A percentile compares a stretch with the other conserved stretches of the same genome.
These are phyloP conservation scores for Carex littledalei DNA, from an alignment of 176 grass and related monocot genomes.

Conservation along the genomic window DNA sequence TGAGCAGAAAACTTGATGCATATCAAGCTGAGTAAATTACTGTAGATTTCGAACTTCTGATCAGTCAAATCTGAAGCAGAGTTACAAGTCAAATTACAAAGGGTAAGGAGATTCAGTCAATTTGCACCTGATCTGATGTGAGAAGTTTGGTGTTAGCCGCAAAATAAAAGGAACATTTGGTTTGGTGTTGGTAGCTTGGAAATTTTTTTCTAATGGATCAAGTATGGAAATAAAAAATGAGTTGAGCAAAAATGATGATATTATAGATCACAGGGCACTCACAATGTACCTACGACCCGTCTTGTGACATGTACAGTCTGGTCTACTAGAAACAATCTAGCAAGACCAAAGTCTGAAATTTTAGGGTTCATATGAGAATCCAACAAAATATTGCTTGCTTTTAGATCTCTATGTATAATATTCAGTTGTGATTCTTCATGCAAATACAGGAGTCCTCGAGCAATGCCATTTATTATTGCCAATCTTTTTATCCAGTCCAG, in stretches of 20 bases:
- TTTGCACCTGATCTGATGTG: background rate
- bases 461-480: slow-evolving; percentile 45
- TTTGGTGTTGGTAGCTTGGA: background rate
- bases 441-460: slow-evolving; percentile 63
- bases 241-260: background rate
- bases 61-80: background rate
- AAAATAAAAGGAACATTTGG: background rate
- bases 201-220: background rate
- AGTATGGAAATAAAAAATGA: background rate
- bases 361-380: slow-evolving; percentile 55
- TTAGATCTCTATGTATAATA: slow-evolving; percentile 63
- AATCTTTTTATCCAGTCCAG: slow-evolving; percentile 39
- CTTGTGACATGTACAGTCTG: slow-evolving; percentile 37
- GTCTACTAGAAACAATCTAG: slow-evolving; percentile 44
- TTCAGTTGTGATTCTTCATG: slow-evolving; percentile 46
- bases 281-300: slow-evolving; percentile 62
- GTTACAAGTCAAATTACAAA: background rate
- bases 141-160: background rate
- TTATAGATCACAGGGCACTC: slow-evolving; percentile 22
- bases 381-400: slow-evolving; percentile 69
- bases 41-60: background rate
- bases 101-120: background rate
- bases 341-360: slow-evolving; percentile 70
- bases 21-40: background rate
- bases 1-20: too few relatives aligned